Percentiles rank a stretch among this genome's conserved stretches.
Evolutionary conservation across 768 basidiomycete species (phyloP).

Genomic region (Pleurotus tuber-regium): DNA sequence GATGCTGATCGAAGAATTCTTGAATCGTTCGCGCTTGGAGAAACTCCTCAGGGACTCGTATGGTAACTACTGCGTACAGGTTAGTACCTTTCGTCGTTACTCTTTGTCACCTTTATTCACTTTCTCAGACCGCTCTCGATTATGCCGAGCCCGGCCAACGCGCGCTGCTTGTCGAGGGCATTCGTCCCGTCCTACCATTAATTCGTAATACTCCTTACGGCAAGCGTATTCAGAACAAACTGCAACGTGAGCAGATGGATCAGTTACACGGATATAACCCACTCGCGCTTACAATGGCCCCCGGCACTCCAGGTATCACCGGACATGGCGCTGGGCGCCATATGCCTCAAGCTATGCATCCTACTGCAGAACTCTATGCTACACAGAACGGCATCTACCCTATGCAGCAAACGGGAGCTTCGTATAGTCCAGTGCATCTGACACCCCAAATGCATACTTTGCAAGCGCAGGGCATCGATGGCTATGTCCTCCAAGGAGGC

Average conservation of each 20-base stretch:
- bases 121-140: conserved; percentile 84
- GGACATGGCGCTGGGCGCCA: conserved; percentile 49
- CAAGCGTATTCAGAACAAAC: conserved; percentile 97
- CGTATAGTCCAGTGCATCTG: conserved; percentile 58
- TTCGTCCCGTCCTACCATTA: conserved; percentile 95
- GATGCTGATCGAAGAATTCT: conserved; percentile 89
- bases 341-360: conserved; percentile 49
- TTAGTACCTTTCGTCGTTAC: conserved; percentile 26
- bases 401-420: conserved; percentile 34
- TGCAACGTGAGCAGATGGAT: conserved; percentile 91
- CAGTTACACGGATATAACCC: conserved; percentile 56
- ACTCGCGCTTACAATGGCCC: conserved; percentile 55
- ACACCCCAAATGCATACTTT: conserved; percentile 55
- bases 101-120: too few relatives aligned
- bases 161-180: conserved; percentile 90
- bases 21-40: conserved; percentile 93
- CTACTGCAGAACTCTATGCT: conserved; percentile 65
- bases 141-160: conserved; percentile 96
- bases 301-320: conserved; percentile 53
- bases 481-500: conserved; percentile 76
- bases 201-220: conserved; percentile 99
- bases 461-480: conserved; percentile 74
- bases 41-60: conserved; percentile 96
- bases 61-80: conserved; percentile 94
- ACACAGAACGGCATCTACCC: conserved; percentile 61